phyloP scores from a whole-genome alignment of 768 basidiomycete species.

The Amanita inopinata region DNA sequence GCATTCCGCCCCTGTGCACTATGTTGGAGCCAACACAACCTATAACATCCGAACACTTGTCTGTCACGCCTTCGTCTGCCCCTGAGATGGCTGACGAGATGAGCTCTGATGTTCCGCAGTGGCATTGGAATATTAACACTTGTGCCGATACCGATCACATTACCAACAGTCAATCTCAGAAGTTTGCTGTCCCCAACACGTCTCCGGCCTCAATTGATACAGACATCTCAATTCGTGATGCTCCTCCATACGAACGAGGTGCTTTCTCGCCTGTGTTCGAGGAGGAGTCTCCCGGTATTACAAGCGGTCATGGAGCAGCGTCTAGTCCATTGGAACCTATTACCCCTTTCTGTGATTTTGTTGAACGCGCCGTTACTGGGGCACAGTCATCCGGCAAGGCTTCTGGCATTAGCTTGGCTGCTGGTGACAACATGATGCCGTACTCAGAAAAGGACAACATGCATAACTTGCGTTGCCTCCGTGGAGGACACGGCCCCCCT shows the following conservation, averaged over 20 bases:
- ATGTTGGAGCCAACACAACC: conserved; percentile 12
- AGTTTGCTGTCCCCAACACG: conserved; percentile 22
- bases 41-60: conserved; percentile 11
- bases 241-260: conserved; percentile 26
- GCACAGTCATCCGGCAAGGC: conserved; percentile 13
- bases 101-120: conserved; percentile 20
- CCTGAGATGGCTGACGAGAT: conserved; percentile 37
- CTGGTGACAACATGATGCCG: conserved; percentile 8
- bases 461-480: conserved; percentile 11
- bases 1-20: conserved; percentile 63
- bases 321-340: conserved; percentile 68
- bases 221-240: conserved; percentile 13
- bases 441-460: conserved; percentile 11
- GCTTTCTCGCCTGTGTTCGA: conserved; percentile 57
- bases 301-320: conserved; percentile 37
- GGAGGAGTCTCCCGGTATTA: conserved; percentile 50
- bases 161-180: conserved; percentile 26
- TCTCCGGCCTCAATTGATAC: conserved; percentile 2
- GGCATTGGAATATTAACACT: conserved; percentile 1
- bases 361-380: conserved; percentile 60
- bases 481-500: conserved; percentile 15
- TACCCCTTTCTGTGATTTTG: conserved; percentile 69
- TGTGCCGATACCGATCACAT: conserved; percentile 24
- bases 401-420: neutral
- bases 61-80: conserved; percentile 14